A percentile compares a stretch with the other conserved stretches of the same genome.
phyloP scores from a whole-genome alignment of 331 rosid genomes.

The Acacia concinna region DNA sequence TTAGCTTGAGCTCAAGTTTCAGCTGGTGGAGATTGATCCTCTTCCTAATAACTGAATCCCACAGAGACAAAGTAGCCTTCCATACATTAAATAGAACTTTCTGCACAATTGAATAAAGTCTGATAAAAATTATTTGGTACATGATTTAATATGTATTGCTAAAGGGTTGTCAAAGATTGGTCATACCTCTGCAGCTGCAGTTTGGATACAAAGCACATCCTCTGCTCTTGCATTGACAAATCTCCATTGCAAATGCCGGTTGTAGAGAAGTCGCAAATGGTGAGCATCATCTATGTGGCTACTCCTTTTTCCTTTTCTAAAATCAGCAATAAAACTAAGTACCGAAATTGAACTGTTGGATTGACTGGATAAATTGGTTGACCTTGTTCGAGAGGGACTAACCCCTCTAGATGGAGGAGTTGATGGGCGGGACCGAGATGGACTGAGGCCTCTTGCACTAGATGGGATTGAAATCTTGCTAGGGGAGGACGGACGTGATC shows the following conservation, averaged over 20 bases:
- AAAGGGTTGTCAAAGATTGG: conserved; percentile 31
- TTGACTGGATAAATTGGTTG: conserved; percentile 47
- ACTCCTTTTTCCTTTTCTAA: conserved; percentile 76
- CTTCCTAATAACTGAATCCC: conserved; percentile 86
- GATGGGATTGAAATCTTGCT: conserved; percentile 41
- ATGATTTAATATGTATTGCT: conserved; percentile 13
- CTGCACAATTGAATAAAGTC: conserved; percentile 53
- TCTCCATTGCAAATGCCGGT: conserved; percentile 88
- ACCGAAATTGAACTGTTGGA: conserved; percentile 68
- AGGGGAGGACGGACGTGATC: conserved; percentile 69
- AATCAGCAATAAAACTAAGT: conserved; percentile 79
- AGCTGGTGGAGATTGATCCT: conserved; percentile 77
- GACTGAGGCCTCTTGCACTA: conserved; percentile 75
- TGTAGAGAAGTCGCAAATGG: conserved; percentile 81
- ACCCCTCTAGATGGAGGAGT: conserved; percentile 80
- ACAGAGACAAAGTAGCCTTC: conserved; percentile 56
- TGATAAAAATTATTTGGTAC: conserved; percentile 27
- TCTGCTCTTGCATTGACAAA: conserved; percentile 82
- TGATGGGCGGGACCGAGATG: conserved; percentile 73
- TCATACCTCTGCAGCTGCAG: conserved; percentile 74
- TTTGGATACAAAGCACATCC: conserved; percentile 64
- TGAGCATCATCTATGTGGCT: conserved; percentile 86
- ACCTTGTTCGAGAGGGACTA: conserved; percentile 67
- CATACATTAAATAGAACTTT: conserved; percentile 70
- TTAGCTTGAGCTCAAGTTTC: conserved; percentile 85